Evolutionary conservation across 345 rosid genomes (phyloP), one percentile per base, ranked within the genome.

Genomic region (Adansonia digitata): DNA sequence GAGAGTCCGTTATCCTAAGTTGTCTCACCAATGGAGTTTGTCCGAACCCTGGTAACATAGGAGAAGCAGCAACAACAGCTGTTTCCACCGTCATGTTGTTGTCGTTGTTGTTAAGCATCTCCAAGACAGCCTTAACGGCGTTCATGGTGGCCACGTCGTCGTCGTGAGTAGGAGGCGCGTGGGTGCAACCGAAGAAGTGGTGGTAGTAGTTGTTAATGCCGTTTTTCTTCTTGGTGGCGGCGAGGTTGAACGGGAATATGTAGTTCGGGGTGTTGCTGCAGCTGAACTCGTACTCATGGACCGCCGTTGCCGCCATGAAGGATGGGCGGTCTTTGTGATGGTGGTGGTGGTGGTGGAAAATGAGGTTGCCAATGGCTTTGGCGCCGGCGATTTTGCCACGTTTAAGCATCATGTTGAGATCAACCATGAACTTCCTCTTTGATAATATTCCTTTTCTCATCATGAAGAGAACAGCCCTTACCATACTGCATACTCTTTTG

Each of bases 1-100:
- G 98, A 15, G 98, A 92, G 92, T 94, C 98, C 37, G 97, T 94
- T 75, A 92, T 86, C 85, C 97, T 86, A 77, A 92, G 80, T 77
- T 84, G 92, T 75, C 97, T 89, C 31, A 78, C 97, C 79, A 86
- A 51, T 2, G 97, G 98, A 35, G 91, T 94, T 82, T 79, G 79
- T 37, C 97, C 97, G 71, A 91, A 89, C 40, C 97, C 98, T 0
- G 97, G 97, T 56, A 94, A 69, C 63, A 71, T 69, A 2, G 98
- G 97, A 9, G 98, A 66, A 66, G 71, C 69, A 20, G 69, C 69
- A 37, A n/a, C 27, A 56, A 24, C 62, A 56, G 11, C 18, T 17
- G 93, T 87, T 81, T 69, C 90, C 72, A 46, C 82, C 65, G 40
- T 75, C 42, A 67, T 72, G 1, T 77, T 81, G 37, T 26, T 76